A percentile compares a stretch with the other conserved stretches of the same genome.
These are phyloP conservation scores for Globisporangium polare DNA, from an alignment of 352 stramenopile genomes.

Conservation along the genomic window DNA sequence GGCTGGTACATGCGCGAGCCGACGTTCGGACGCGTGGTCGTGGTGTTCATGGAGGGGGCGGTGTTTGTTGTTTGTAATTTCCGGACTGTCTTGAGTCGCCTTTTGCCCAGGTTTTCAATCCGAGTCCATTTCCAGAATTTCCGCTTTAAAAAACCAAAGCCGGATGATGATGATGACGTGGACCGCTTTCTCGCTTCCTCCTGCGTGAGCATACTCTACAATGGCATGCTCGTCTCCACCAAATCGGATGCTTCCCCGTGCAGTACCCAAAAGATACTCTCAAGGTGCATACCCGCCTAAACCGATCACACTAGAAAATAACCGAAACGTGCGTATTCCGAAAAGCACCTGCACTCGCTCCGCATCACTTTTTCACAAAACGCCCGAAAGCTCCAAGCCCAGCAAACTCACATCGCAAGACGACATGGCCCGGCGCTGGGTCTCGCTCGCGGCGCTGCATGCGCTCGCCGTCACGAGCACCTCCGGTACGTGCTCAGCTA, in stretches of 20 bases:
- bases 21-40: too few species aligned
- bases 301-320: neutral
- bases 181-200: neutral
- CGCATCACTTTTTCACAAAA: conserved; percentile 1
- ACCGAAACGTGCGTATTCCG: neutral
- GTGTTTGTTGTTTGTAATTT: too few species aligned
- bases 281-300: neutral
- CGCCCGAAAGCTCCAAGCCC: neutral
- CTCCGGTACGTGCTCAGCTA: neutral
- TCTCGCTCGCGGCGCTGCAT: neutral
- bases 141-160: neutral
- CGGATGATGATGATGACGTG: conserved; percentile 2
- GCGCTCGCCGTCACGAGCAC: neutral
- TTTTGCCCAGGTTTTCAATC: too few species aligned
- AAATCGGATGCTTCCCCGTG: too few species aligned
- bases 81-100: too few species aligned
- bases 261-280: neutral
- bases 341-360: neutral
- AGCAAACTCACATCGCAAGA: neutral
- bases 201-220: neutral
- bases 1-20: conserved; percentile 66
- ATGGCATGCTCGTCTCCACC: too few species aligned
- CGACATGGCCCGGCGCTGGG: conserved; percentile 6
- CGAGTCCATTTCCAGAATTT: too few species aligned
- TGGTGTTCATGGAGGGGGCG: too few species aligned